Base-by-base conservation (phyloP, 345 rosid species). In the Euphorbia peplus region DNA sequence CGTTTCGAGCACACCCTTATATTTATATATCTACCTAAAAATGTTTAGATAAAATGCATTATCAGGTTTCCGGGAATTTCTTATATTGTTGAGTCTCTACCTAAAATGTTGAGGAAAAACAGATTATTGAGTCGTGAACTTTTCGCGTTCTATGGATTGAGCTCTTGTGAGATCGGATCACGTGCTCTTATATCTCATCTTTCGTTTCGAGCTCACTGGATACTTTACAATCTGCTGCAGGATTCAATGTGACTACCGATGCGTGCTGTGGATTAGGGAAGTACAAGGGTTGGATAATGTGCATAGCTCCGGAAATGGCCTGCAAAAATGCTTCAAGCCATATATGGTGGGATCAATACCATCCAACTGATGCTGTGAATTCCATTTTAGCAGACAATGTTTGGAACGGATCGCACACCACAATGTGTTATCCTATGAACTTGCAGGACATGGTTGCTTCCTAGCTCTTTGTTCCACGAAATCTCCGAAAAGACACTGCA, bases 281-380 rank as follows among this genome's bases (percentile, higher is more conserved):
- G 82, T 87, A 83, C 70, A 91, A 81, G 4, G 96, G 98, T 14
- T 89, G 90, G 97, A 78, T 93, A 53, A 83, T 87, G 79, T 91
- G 98, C 75, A 61, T 91, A 24, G 73, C 90, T 0, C 85, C 95
- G 4, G 89, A 85, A 67, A 93, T 93, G 95, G 96, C 96, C 19
- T 91, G 98, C 68, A 68, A 68, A 0, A 72, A 91, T 67, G 90
- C 96, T 44, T 64, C 89, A 0, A 81, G 73, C 37, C 87, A 89
- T 68, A 79, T 89, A 46, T 93, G 95, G 98, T 91, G 97, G 96
- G 95, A 93, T 32, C 95, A 87, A 76, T 91, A 85, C 75, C 98
- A 93, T 78, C 98, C 97, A 13, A 93, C 96, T 2, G 93, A 86
- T 58, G 86, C 84, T 6, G 95, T 83, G 69, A 93, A 91, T 64